Base-by-base conservation (phyloP, 805 yeast species). In the Myxozyma vanderwaltii region DNA sequence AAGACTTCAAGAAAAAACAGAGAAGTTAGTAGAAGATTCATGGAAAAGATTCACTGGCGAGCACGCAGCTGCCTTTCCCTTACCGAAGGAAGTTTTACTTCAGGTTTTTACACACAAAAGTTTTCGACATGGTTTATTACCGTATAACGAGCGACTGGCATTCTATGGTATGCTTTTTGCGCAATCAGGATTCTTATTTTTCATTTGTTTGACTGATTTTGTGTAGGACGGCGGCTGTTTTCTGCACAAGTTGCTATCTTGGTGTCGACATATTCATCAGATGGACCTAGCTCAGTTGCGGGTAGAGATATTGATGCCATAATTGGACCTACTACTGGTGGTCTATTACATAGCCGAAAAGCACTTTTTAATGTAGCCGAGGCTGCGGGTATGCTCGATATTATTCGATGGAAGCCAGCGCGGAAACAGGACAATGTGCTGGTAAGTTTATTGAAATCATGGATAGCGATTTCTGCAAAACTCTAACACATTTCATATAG, bases 81-180 rank as follows among this genome's bases (percentile, higher is more conserved):
- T 91, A 43, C 78, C 86, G 3, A 87, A 89, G 68, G 79, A 79
- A 5, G 66, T 86, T 59, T 75, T 86, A 23, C 77, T 90, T 62
- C 98, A 92, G 75, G 84, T 89, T 41, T 76, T 91, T 68, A 91
- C 97, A 4, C 97, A 92, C 76, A 92, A 92, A 76, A 89, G 96
- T 23, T 92, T 91, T 78, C 96, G 95, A 4, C 95, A 89, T 75
- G 97, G 96, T 8, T 77, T 82, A 63, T 84, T 86, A 68, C 97
- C 97, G 6, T 89, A 88, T 75, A 92, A 91, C 75, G 97, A 91
- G 71, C 88, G 86, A 72, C 77, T 92, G 67, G 79, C 89, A 19
- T 81, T 86, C 45, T 76, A 89, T n/a, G 65, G 65, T 62, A 56
- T 12, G 56, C 15, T 31, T 23, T 29, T 5, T 17, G 1, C 17